Evolutionary conservation across 2,329 filamentous ascomycete genomes (phyloP), one percentile per base, ranked within the genome.

Genomic region (Penicillium hesseltinei): DNA sequence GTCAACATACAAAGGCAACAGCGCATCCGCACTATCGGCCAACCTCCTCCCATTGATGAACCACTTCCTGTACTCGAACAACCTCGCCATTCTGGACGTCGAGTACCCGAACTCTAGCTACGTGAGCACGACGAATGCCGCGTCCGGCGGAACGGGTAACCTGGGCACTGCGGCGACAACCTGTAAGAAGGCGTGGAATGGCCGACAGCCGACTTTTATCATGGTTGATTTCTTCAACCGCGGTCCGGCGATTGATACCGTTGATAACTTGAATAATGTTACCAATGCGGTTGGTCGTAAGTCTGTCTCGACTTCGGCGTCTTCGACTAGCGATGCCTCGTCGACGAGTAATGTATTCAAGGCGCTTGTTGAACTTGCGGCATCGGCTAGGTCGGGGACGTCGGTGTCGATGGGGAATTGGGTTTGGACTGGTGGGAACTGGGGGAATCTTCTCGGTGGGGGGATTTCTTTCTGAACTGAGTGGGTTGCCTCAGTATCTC

Each of bases 151-250:
- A 3, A 72, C 71, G 0, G 89, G 89, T 8, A 79, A 78, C 44
- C 68, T 84, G 35, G 80, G 80, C 7, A 67, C 68, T 10, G 64
- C 77, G 27, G 83, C 84, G 35, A 70, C 76, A 43, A 72, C 71
- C 56, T 92, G 85, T 71, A 74, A 77, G 51, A 68, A 65, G 3
- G 74, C 84, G 59, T 93, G 60, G 51, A 48, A 88, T 78, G 81
- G 82, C n/a, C 73, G 77, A 29, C 78, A 81, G 49, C 89, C 90
- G n/a, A 86, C 81, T 3, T 92, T 91, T 66, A 81, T 91, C 21
- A 80, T 94, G 10, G 89, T 93, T 1, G 90, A 95, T 73, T 93
- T 91, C 73, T 92, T 87, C 73, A 87, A 90, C 71, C 80, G 86
- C 58, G 90, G 88, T 0, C 85, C 88, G 0, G 84, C 88, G 33